These are phyloP conservation scores for Datura wrightii DNA, from an alignment of 257 asterid genomes.

Conservation along the genomic window DNA sequence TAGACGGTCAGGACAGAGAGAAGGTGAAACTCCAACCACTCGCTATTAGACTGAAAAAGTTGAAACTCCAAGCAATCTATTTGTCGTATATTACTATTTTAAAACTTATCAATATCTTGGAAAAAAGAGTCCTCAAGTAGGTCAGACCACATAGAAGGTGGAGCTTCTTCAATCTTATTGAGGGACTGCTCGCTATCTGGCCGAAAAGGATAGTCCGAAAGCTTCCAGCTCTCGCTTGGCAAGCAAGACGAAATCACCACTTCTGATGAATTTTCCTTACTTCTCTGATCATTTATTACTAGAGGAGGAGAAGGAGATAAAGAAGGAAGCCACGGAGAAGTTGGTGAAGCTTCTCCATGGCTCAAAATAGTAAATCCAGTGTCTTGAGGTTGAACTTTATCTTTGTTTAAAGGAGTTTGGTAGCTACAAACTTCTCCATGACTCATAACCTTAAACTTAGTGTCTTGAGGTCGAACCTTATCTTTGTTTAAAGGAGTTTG, in stretches of 20 bases:
- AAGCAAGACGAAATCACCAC: conserved; percentile 49
- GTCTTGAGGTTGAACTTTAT: conserved; percentile 25
- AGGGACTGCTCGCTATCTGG: neutral
- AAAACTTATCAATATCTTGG: neutral
- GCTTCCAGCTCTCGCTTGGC: neutral
- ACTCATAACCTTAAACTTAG: conserved; percentile 31
- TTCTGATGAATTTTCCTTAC: conserved; percentile 29
- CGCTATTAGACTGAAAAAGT: neutral
- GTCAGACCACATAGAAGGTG: conserved; percentile 5
- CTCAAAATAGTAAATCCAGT: conserved; percentile 31
- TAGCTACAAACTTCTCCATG: conserved; percentile 27
- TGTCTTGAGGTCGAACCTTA: conserved; percentile 24
- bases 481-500: conserved; percentile 21
- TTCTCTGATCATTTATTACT: neutral
- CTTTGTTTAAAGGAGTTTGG: neutral
- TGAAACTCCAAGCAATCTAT: neutral
- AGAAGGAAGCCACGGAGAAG: conserved; percentile 39
- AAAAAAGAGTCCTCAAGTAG: neutral
- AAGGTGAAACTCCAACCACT: neutral
- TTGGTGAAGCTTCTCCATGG: conserved; percentile 40
- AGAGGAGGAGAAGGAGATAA: conserved; percentile 33
- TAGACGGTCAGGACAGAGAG: neutral
- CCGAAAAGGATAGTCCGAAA: neutral
- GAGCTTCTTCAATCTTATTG: neutral
- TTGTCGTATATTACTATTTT: neutral